Evolutionary conservation across 768 basidiomycete species (phyloP), one percentile per base, ranked within the genome.

Genomic region (Mycena floridula): DNA sequence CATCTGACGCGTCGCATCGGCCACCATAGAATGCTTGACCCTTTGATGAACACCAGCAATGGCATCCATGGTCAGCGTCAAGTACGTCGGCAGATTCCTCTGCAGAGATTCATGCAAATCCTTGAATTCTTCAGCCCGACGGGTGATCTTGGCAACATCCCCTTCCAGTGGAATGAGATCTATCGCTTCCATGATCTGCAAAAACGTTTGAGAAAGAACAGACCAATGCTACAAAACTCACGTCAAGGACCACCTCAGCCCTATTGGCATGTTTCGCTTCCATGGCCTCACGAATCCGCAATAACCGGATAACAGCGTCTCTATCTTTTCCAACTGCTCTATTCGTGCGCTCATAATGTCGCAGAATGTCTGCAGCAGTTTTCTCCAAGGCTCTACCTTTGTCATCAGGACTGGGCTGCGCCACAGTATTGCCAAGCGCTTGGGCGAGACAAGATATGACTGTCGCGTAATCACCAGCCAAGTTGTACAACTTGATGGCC

Each of bases 401-500:
- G 54, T 84, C 82, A 53, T 78, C 73, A 0, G 67, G 62, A 25
- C 60, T 70, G 0, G 83, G 79, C 51, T 86, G 75, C 2, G 82
- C 71, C 39, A 97, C 72, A 0, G 88, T 85, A 56, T 83, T 86
- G 13, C 93, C 91, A 2, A 99, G 73, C 2, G 90, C 89, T 44
- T 82, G 80, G 12, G 91, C 90, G 26, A 98, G 83, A 43, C 89
- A 89, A 6, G 81, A 73, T 32, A 97, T 79, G 44, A 98, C 95
- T 21, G 89, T 90, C 12, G 76, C 66, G 59, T 93, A 92, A 50
- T 94, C 88, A 25, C 89, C 89, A 1, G 94, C 94, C 27, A 97
- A 80, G 65, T 97, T 94, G 68, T 92, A 97, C 36, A 99, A 69
- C 59, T 93, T 91, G 68, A 98, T 92, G 3, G 93, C 92, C 60